Base-by-base conservation (phyloP, 176 grass and related monocot species). In the Ananas comosus region DNA sequence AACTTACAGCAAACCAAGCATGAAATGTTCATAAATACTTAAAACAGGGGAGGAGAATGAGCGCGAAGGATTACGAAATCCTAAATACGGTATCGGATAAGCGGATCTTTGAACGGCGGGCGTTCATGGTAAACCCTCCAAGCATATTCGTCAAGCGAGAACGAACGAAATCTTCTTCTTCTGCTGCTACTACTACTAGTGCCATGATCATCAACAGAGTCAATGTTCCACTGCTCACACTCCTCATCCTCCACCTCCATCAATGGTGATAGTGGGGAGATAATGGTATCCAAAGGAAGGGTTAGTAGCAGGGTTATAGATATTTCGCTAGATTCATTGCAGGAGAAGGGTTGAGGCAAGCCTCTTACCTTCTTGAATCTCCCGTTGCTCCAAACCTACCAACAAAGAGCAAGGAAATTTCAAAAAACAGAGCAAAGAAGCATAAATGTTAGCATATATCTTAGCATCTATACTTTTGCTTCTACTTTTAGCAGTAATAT, bases 341-440 rank as follows among this genome's bases (percentile, higher is more conserved):
- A 53, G 49, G 67, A 63, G 48, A 69, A 25, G 66, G 75, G 79
- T 68, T 67, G 85, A 76, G 81, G 65, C 14, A 80, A 54, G 23
- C 88, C 85, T 57, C 75, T 91, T 85, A 78, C 82, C 72, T 88
- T 91, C 85, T 66, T 88, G 76, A 85, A 80, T 47, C 69, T 82
- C 47, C 73, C 85, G 69, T 91, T 91, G 85, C 88, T 91, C 88
- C 88, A 91, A 21, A 88, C 88, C 88, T 91, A 8, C 12, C 33
- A 6, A 42, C 33, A 42, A 42, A 42, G 33, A 54, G 65, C 78
- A 77, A 27, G 70, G 69, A 67, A 61, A 48, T 21, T 25, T 77
- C 69, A 76, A 76, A 51, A 83, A 73, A 13, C 72, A 69, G 33
- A 42, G 48, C n/a, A 4, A 59, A 10, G 8, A 59, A 17, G 56